Evolutionary conservation across 495 filamentous ascomycete genomes (phyloP).

Genomic region (Opeltia flavorubescens): DNA sequence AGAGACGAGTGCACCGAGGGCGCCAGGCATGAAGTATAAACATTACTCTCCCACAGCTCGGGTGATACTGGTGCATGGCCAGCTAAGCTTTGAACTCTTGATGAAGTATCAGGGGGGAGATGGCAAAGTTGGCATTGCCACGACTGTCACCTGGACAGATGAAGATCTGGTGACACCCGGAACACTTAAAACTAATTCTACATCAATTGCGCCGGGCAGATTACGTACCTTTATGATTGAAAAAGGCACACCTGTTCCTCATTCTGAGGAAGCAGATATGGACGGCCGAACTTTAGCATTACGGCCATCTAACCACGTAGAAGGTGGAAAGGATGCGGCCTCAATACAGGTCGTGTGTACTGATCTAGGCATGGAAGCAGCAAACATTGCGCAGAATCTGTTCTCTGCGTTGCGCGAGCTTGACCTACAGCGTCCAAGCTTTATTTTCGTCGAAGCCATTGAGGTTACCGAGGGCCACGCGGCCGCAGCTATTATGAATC

Average conservation of each 20-base stretch:
- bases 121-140: slow-evolving; percentile 18
- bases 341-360: background rate
- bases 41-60: slow-evolving; percentile 89
- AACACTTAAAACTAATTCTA: background rate
- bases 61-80: slow-evolving; percentile 64
- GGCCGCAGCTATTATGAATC: slow-evolving; percentile 93
- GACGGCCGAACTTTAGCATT: too few species aligned
- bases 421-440: slow-evolving; percentile 61
- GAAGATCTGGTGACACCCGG: background rate
- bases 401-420: slow-evolving; percentile 81
- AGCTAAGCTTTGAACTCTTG: slow-evolving; percentile 9
- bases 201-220: background rate
- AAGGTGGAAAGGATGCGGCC: background rate
- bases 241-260: background rate
- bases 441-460: slow-evolving; percentile 88
- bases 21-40: slow-evolving; percentile 97
- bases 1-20: slow-evolving; percentile 49
- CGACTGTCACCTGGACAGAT: slow-evolving; percentile 23
- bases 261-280: background rate
- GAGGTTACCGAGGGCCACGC: slow-evolving; percentile 58
- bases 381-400: slow-evolving; percentile 65
- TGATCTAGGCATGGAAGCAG: slow-evolving; percentile 47
- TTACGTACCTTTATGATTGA: too few species aligned
- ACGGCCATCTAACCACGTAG: background rate
- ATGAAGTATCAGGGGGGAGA: slow-evolving; percentile 1